Evolutionary conservation across 202 grass and related monocot genomes (phyloP).

Genomic region (Miscanthus sacchariflorus): DNA sequence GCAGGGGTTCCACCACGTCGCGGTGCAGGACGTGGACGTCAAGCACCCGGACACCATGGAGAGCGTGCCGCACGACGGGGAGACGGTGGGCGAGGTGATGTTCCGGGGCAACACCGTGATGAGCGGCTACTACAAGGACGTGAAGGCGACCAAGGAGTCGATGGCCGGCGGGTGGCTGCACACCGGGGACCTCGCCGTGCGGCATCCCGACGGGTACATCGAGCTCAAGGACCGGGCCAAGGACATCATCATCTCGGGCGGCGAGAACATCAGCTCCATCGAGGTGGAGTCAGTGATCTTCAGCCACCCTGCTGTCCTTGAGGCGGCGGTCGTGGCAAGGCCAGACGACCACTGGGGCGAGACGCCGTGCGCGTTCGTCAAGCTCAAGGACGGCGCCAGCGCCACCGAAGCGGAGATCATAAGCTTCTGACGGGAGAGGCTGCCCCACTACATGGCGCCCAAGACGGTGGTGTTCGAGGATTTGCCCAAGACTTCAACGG

Average conservation of each 20-base stretch:
- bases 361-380: slow-evolving; percentile 77
- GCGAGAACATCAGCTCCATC: slow-evolving; percentile 88
- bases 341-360: slow-evolving; percentile 81
- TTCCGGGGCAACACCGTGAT: slow-evolving; percentile 88
- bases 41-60: slow-evolving; percentile 77
- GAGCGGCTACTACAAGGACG: slow-evolving; percentile 78
- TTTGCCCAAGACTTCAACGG: slow-evolving; percentile 84
- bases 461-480: slow-evolving; percentile 70
- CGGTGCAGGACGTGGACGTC: slow-evolving; percentile 62
- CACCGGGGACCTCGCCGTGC: slow-evolving; percentile 65
- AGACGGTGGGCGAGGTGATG: slow-evolving; percentile 81
- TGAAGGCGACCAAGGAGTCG: slow-evolving; percentile 55
- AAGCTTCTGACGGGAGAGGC: slow-evolving; percentile 56
- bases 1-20: slow-evolving; percentile 76
- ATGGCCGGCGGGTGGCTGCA: slow-evolving; percentile 71
- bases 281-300: slow-evolving; percentile 80
- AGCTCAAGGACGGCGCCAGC: slow-evolving; percentile 55
- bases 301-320: slow-evolving; percentile 66
- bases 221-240: slow-evolving; percentile 77
- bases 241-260: slow-evolving; percentile 85
- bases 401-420: slow-evolving; percentile 62
- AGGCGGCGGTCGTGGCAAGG: slow-evolving; percentile 65
- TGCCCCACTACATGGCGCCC: slow-evolving; percentile 80
- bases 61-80: slow-evolving; percentile 66
- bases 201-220: slow-evolving; percentile 69